A percentile compares a stretch with the other conserved stretches of the same genome.
These are phyloP conservation scores for Fagus sylvatica DNA, from an alignment of 306 rosid genomes.

Conservation along the genomic window DNA sequence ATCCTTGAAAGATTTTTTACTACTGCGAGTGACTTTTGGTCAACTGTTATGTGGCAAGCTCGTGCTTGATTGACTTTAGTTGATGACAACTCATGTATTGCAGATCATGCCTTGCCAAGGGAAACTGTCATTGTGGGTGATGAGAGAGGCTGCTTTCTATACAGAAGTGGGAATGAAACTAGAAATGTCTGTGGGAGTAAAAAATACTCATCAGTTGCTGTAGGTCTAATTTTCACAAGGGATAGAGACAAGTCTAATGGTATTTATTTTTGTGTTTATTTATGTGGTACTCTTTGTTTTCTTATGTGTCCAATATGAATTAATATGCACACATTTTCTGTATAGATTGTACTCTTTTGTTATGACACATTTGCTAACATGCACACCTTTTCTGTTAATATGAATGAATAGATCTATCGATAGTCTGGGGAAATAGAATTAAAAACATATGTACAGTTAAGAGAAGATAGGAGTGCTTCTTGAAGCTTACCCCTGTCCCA, in stretches of 20 bases:
- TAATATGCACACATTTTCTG: too few relatives aligned
- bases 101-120: conserved; percentile 75
- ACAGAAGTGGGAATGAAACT: conserved; percentile 38
- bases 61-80: not conserved
- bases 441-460: not conserved
- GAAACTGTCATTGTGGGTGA: conserved; percentile 80
- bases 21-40: not conserved
- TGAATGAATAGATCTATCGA: not conserved
- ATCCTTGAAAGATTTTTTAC: not conserved
- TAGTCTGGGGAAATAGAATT: not conserved
- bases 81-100: conserved; percentile 15
- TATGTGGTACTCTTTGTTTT: conserved; percentile 8
- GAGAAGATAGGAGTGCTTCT: not conserved
- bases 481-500: not conserved
- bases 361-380: not conserved
- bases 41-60: not conserved
- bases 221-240: conserved; percentile 72
- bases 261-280: conserved; percentile 29
- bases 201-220: conserved; percentile 43
- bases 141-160: conserved; percentile 54
- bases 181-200: conserved; percentile 36
- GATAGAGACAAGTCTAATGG: conserved; percentile 58
- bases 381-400: not conserved
- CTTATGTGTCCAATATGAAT: not conserved
- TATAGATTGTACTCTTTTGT: too few relatives aligned